Conservation (phyloP, 495 filamentous ascomycete species). For the Lophiotrema nucula region DNA sequence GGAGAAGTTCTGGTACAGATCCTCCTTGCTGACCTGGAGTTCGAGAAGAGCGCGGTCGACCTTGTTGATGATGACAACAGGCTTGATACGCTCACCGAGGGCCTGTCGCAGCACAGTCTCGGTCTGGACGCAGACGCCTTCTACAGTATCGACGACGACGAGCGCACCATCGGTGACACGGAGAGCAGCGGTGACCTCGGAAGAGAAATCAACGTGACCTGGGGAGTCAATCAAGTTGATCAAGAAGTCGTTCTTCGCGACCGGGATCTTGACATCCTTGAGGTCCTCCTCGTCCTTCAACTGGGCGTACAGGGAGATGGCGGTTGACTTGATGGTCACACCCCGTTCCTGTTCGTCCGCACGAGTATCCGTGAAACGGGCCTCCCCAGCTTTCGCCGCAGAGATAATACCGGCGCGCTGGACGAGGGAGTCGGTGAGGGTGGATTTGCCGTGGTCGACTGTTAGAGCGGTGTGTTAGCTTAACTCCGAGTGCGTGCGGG, state of each 20-base stretch:
- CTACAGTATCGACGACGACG: slow-evolving; percentile 98
- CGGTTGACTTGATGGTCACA: slow-evolving; percentile 99
- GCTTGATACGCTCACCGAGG: slow-evolving; percentile 99
- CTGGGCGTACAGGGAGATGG: slow-evolving; percentile 94
- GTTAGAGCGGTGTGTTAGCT: slow-evolving; percentile 11
- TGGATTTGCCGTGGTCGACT: slow-evolving; percentile 99
- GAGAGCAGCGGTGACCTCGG: slow-evolving; percentile 97
- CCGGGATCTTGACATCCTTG: slow-evolving; percentile 90
- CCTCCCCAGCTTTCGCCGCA: slow-evolving; percentile 92
- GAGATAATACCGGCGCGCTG: slow-evolving; percentile 99
- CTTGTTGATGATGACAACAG: slow-evolving; percentile 99
- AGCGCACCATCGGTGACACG: slow-evolving; percentile 99
- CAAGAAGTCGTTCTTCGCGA: slow-evolving; percentile 91
- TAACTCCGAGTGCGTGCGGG: too few species aligned
- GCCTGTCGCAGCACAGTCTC: slow-evolving; percentile 99
- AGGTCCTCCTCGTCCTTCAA: slow-evolving; percentile 80
- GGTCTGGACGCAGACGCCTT: slow-evolving; percentile 99
- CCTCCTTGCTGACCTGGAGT: slow-evolving; percentile 96
- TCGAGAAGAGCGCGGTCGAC: slow-evolving; percentile 98
- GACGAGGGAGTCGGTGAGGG: slow-evolving; percentile 96
- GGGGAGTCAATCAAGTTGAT: slow-evolving; percentile 99
- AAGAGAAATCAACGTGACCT: slow-evolving; percentile 99
- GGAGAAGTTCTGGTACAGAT: slow-evolving; percentile 98
- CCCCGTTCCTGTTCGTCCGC: slow-evolving; percentile 97
- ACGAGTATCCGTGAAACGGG: slow-evolving; percentile 94